Conservation (phyloP, 495 filamentous ascomycete species). For the Penicillium ochrochloron region DNA sequence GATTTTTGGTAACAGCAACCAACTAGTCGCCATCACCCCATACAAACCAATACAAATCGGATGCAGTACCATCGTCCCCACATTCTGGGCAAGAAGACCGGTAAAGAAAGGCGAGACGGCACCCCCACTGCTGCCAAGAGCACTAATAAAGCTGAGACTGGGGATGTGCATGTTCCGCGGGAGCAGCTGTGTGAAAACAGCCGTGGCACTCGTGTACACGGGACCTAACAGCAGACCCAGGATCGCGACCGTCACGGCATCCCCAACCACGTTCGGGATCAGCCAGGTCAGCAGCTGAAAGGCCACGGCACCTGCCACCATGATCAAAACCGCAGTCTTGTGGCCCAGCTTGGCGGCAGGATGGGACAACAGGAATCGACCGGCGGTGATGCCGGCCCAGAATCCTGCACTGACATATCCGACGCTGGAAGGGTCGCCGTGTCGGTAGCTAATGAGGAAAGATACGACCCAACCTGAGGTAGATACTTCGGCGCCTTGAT, state of each 20-base stretch:
- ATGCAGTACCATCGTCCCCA: slow-evolving; percentile 76
- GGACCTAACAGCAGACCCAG: slow-evolving; percentile 80
- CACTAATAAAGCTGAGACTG: slow-evolving; percentile 69
- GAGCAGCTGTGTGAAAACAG: slow-evolving; percentile 66
- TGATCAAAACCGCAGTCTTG: slow-evolving; percentile 63
- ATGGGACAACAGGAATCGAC: slow-evolving; percentile 69
- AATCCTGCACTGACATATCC: slow-evolving; percentile 85
- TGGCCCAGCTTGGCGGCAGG: slow-evolving; percentile 69
- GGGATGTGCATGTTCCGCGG: slow-evolving; percentile 66
- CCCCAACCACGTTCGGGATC: slow-evolving; percentile 71
- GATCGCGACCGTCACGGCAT: slow-evolving; percentile 71
- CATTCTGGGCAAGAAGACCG: slow-evolving; percentile 68
- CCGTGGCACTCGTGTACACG: slow-evolving; percentile 72
- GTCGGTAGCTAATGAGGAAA: slow-evolving; percentile 71
- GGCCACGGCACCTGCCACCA: slow-evolving; percentile 60
- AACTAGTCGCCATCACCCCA: slow-evolving; percentile 69
- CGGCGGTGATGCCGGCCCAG: slow-evolving; percentile 78
- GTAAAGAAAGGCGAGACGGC: slow-evolving; percentile 77
- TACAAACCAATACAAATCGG: slow-evolving; percentile 71
- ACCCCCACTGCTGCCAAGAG: slow-evolving; percentile 75
- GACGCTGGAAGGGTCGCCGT: slow-evolving; percentile 66
- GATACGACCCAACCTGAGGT: slow-evolving; percentile 84
- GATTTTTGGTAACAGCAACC: slow-evolving; percentile 48
- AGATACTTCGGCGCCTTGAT: slow-evolving; percentile 78
- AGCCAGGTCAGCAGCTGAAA: slow-evolving; percentile 79